These are phyloP conservation scores for Phytophthora macrochlamydospora DNA, from an alignment of 352 stramenopile genomes.

Conservation along the genomic window DNA sequence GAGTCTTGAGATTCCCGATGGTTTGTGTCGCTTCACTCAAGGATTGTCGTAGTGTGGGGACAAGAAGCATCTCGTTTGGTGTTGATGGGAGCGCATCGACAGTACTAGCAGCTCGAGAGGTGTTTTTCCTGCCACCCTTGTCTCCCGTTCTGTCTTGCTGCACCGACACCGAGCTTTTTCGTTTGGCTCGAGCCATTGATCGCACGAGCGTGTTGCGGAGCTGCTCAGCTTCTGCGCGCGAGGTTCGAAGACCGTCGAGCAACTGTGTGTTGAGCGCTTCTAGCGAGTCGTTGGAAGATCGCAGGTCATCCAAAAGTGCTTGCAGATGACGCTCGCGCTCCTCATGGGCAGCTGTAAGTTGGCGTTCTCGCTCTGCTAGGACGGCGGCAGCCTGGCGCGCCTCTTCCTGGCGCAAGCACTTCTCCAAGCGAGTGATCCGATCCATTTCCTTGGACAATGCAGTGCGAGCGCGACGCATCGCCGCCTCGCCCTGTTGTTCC, in stretches of 20 bases:
- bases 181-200: slow-evolving; percentile 20
- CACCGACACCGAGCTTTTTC: slow-evolving; percentile 13
- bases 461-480: slow-evolving; percentile 51
- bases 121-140: slow-evolving; percentile 19
- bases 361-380: slow-evolving; percentile 49
- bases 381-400: slow-evolving; percentile 51
- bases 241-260: slow-evolving; percentile 49
- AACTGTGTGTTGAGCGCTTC: slow-evolving; percentile 61
- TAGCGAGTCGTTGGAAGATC: slow-evolving; percentile 49
- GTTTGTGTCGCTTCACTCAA: slow-evolving; percentile 41
- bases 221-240: slow-evolving; percentile 48
- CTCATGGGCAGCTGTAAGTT: slow-evolving; percentile 47
- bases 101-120: slow-evolving; percentile 3
- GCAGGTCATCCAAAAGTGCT: slow-evolving; percentile 53
- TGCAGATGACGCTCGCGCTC: slow-evolving; percentile 52
- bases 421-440: slow-evolving; percentile 59
- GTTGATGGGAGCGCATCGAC: slow-evolving; percentile 6
- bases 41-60: slow-evolving; percentile 56
- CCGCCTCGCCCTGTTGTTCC: slow-evolving; percentile 53
- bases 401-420: slow-evolving; percentile 68
- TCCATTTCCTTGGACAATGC: slow-evolving; percentile 72
- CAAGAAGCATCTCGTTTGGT: slow-evolving; percentile 26
- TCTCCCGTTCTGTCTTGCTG: slow-evolving; percentile 16
- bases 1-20: slow-evolving; percentile 44
- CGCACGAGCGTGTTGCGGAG: slow-evolving; percentile 59